These are phyloP conservation scores for Xylariales sp. DNA, from an alignment of 2,329 filamentous ascomycete species.

Conservation along the genomic window DNA sequence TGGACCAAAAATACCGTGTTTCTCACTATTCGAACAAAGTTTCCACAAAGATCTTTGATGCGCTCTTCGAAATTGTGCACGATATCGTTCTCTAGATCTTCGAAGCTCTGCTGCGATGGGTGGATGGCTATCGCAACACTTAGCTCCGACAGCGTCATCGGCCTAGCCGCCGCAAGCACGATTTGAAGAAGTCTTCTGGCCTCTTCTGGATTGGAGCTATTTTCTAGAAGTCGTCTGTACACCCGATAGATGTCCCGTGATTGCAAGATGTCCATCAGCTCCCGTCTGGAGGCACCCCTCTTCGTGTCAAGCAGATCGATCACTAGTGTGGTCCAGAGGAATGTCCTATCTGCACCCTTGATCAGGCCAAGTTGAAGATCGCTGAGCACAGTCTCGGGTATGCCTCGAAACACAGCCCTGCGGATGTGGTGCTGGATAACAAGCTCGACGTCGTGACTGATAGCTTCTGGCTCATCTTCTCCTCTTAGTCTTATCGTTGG, in stretches of 20 bases:
- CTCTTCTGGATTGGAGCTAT: conserved; percentile 5
- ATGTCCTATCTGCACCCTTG: conserved; percentile 15
- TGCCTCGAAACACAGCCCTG: conserved; percentile 8
- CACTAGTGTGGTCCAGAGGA: conserved; percentile 16
- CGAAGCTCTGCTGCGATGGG: background rate
- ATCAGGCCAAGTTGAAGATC: conserved; percentile 10
- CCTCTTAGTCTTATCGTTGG: conserved; percentile 12
- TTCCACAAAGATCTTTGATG: too few species aligned
- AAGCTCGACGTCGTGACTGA: conserved; percentile 11
- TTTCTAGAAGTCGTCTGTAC: conserved; percentile 11
- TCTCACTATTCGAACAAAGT: too few species aligned
- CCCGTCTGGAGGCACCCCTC: conserved; percentile 9
- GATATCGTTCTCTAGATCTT: background rate
- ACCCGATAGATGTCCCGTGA: conserved; percentile 11
- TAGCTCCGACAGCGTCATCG: conserved; percentile 13
- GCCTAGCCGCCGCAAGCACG: conserved; percentile 10
- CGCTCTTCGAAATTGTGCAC: too few species aligned
- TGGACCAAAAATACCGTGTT: too few species aligned
- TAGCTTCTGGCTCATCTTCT: conserved; percentile 12
- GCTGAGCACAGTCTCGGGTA: conserved; percentile 8
- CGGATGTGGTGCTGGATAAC: conserved; percentile 12
- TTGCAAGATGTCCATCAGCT: conserved; percentile 10
- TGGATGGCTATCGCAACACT: conserved; percentile 12
- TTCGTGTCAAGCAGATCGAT: conserved; percentile 11
- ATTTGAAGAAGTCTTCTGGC: conserved; percentile 13